Evolutionary conservation across 2,329 filamentous ascomycete species (phyloP), one percentile per base, ranked within the genome.

Genomic region (Colletotrichum chlorophyti): DNA sequence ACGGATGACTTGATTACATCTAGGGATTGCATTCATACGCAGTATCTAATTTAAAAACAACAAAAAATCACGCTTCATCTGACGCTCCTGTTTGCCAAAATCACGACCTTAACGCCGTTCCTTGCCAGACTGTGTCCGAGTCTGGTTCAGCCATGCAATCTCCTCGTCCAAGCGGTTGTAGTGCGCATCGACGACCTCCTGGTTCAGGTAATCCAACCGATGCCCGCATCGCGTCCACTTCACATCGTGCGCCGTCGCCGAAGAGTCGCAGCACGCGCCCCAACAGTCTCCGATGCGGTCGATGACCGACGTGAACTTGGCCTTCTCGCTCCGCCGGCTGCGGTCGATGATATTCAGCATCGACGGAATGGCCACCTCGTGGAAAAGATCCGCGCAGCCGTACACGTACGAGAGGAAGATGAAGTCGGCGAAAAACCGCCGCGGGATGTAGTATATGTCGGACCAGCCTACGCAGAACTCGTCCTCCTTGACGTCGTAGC

Each of bases 361-460:
- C 11, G 68, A 70, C 5, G 70, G 69, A n/a, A 69, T 65, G 8
- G 68, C 68, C 12, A 72, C 60, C 48, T 72, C 70, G 61, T 72
- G 69, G 51, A 72, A 70, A 10, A 66, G 55, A 4, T 60, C 53
- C 17, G 60, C 59, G 29, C 60, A 63, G 9, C 45, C 61, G 50
- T 67, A 70, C 8, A 70, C 47, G n/a, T 62, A 50, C 8, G 65
- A 48, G 3, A 72, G 63, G 38, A 64, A 60, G 31, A 72, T 67
- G 27, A 60, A 72, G 55, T 72, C 70, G 27, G 59, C 58, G 49
- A 72, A 72, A 60, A 68, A 69, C 27, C 65, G 66, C 23, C 68
- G 65, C 6, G 70, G 70, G 27, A 72, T 60, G 62, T 68, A 72
- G 62, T 70, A 72, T 11, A 72, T 70, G 38, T 72, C 70, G 5